Conservation (phyloP, 1,284 basidiomycete species). For the Peniophora sp. region DNA sequence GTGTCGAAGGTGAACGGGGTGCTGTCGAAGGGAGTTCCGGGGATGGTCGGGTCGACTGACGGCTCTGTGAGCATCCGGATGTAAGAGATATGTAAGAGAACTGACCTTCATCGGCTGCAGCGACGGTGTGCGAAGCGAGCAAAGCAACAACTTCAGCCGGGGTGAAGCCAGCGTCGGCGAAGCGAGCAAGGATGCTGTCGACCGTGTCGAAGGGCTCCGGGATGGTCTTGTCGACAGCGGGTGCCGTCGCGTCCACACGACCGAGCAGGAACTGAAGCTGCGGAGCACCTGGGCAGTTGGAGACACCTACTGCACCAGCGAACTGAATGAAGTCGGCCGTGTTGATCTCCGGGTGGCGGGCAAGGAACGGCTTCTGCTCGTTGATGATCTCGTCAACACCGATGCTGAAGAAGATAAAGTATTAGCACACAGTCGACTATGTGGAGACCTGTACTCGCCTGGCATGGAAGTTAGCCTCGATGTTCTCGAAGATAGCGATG, state of each 20-base stretch:
- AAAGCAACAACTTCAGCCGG: slow-evolving; percentile 15
- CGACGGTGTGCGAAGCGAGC: slow-evolving; percentile 1
- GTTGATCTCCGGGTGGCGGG: slow-evolving; percentile 14
- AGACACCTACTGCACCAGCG: slow-evolving; percentile 20
- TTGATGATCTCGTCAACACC: slow-evolving; percentile 21
- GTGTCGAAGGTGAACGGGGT: slow-evolving; percentile 16
- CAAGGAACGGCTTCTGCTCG: slow-evolving; percentile 17
- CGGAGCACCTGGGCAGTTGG: slow-evolving; percentile 23
- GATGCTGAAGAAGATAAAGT: slow-evolving; percentile 8
- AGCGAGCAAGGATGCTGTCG: slow-evolving; percentile 16
- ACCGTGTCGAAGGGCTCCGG: slow-evolving; percentile 18
- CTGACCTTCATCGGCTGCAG: neutral
- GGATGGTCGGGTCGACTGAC: slow-evolving; percentile 12
- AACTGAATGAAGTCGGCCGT: slow-evolving; percentile 22
- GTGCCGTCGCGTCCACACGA: slow-evolving; percentile 14
- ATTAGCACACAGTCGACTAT: too few species aligned
- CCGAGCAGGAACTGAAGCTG: slow-evolving; percentile 18
- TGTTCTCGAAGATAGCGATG: slow-evolving; percentile 15
- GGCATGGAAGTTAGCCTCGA: slow-evolving; percentile 15
- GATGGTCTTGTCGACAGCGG: slow-evolving; percentile 19
- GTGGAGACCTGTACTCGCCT: too few species aligned
- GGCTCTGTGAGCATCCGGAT: slow-evolving; percentile 9
- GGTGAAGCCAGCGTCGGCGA: slow-evolving; percentile 18
- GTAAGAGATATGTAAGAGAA: neutral
- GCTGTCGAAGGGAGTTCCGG: neutral